Evolutionary conservation across 2,329 filamentous ascomycete species (phyloP).

Genomic region (Phaeosphaeriaceae sp.): DNA sequence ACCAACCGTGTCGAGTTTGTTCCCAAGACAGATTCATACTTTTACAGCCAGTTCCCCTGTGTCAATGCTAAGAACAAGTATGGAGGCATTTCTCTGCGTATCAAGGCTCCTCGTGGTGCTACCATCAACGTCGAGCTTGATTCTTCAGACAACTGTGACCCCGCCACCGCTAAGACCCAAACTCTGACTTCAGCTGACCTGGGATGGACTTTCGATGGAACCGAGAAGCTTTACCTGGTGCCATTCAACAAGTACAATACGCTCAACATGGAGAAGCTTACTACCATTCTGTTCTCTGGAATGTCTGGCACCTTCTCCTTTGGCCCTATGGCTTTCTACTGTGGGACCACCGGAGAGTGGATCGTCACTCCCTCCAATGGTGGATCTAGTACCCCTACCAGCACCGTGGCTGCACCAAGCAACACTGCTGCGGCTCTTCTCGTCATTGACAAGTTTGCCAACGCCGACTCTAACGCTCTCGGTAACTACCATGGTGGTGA

Average conservation of each 20-base stretch:
- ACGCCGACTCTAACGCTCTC: constrained; percentile 62
- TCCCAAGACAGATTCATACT: constrained; percentile 60
- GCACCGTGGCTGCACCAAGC: constrained; percentile 58
- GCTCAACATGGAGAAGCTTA: constrained; percentile 60
- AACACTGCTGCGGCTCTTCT: constrained; percentile 56
- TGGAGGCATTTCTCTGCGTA: constrained; percentile 62
- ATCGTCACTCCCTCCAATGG: constrained; percentile 52
- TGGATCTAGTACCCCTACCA: constrained; percentile 52
- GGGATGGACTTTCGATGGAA: constrained; percentile 66
- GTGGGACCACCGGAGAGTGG: constrained; percentile 61
- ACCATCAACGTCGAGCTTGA: constrained; percentile 60
- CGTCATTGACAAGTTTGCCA: constrained; percentile 67
- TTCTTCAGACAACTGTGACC: constrained; percentile 56
- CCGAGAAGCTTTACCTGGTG: constrained; percentile 65
- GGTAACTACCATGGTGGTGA: constrained; percentile 71
- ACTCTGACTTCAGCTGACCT: constrained; percentile 57
- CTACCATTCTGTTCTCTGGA: constrained; percentile 59
- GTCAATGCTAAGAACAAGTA: constrained; percentile 58
- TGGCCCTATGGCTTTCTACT: constrained; percentile 66
- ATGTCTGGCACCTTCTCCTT: constrained; percentile 58
- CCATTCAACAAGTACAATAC: constrained; percentile 60
- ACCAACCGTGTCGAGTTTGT: constrained; percentile 60
- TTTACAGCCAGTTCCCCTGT: constrained; percentile 64
- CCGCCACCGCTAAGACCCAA: constrained; percentile 41
- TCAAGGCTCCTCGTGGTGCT: constrained; percentile 61